Evolutionary conservation across 345 rosid genomes (phyloP), one percentile per base, ranked within the genome.

Genomic region (Camelina sativa): DNA sequence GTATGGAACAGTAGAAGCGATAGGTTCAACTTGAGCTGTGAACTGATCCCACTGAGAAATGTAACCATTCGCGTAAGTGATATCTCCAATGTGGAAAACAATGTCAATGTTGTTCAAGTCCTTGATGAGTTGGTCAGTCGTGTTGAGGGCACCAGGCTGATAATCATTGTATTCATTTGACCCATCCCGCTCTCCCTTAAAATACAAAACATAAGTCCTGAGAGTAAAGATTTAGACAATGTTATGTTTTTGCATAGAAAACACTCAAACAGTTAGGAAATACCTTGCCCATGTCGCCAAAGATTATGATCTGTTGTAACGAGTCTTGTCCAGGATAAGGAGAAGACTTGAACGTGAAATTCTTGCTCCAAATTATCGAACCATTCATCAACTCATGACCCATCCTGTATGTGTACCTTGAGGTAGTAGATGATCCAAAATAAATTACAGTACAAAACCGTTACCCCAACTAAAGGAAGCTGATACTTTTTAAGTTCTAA

Each of bases 271-370:
- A 57, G 40, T 78, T 84, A 32, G 11, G 11, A 20, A 35, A 34
- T 67, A 52, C 94, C 89, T 87, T 89, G 7, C 94, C 91, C 89
- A 92, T 90, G 82, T 90, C 97, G 46, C 96, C 97, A 17, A 90
- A 92, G 61, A 92, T 74, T 35, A 88, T 71, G 61, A 92, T 84
- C 48, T 83, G 86, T 64, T 92, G 97, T 67, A 90, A 78, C 2
- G 96, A 90, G 69, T 90, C 83, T 75, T 92, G 93, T 62, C 97
- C 96, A 11, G 96, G 97, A 80, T 75, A 89, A 56, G 97, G 94
- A 3, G 96, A 85, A 38, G 92, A 81, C 76, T 63, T 83, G 74
- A 90, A 90, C 12, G 88, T 73, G 69, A 79, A 88, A 3, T 12
- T 75, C 84, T 89, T 87, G 80, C 95, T 84, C 88, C 85, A 84